Evolutionary conservation across 371 early-diverging fungal genomes (phyloP), one percentile per base, ranked within the genome.

Genomic region (Mucor indicus): DNA sequence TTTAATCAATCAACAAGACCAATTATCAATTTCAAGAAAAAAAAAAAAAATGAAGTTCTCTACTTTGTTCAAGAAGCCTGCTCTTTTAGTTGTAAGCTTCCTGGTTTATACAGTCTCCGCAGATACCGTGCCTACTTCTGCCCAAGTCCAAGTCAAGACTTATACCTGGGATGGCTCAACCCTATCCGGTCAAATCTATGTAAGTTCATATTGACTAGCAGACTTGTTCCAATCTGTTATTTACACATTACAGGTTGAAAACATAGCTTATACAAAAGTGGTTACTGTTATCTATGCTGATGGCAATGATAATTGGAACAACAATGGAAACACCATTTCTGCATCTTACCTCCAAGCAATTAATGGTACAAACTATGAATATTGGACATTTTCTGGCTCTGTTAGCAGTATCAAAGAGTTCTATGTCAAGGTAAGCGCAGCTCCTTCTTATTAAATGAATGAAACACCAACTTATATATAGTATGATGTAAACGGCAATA

Each of bases 341-440:
- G 68, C 63, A 35, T 8, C 55, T 11, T 63, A 48, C 35, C 47
- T 48, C 23, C 32, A 25, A 16, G 8, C 40, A 16, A 63, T 67
- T 17, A 45, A 55, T 17, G 64, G 55, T n/a, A 45, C 60, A 12
- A 63, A 59, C 23, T 67, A 67, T 19, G 68, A 67, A 38, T 63
- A 57, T 41, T 73, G 74, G 74, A 57, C 43, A 5, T 73, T 73
- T 42, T 45, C 43, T 38, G 38, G 55, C 19, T 43, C 57, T 33
- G 52, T 73, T 36, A 29, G 40, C 27, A 61, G 69, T 23, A 73
- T 69, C 29, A 58, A 53, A 25, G 43, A 74, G 40, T 72, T 72
- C 42, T 72, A 69, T 37, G 52, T 69, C 21, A 48, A 50, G 47
- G 64, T 64, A 48, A 36, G n/a, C n/a, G n/a, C n/a, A n/a, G n/a